Conservation (phyloP, 78 protist genomes). For the Dictyostelium intermedium region DNA sequence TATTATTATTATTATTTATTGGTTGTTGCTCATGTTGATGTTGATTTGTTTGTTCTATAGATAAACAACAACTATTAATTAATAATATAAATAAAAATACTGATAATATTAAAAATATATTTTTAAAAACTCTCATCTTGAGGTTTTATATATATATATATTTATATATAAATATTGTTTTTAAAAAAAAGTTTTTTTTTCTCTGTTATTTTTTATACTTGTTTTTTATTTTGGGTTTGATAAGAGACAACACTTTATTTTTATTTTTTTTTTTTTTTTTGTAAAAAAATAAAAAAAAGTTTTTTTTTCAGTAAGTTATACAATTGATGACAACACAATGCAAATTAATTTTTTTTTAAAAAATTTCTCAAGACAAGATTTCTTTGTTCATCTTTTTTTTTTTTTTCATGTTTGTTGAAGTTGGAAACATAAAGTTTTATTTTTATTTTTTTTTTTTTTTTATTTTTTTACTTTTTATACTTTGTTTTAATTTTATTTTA, state of each 20-base stretch:
- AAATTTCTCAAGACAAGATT: too few species aligned
- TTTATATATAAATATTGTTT: too few species aligned
- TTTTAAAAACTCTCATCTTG: not conserved
- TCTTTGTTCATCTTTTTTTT: too few species aligned
- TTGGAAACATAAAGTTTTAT: too few species aligned
- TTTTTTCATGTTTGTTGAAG: too few species aligned
- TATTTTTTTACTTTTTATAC: not conserved
- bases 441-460: not conserved
- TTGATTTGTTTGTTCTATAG: not conserved
- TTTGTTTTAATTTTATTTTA: too few species aligned
- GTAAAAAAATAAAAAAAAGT: not conserved
- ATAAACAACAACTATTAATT: not conserved
- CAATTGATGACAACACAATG: too few species aligned
- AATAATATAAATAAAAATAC: not conserved
- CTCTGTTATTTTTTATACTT: not conserved
- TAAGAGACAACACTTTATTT: not conserved
- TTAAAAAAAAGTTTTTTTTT: too few species aligned
- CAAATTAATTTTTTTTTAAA: too few species aligned
- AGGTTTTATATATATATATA: not conserved
- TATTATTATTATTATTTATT: not conserved
- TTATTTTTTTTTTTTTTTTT: not conserved
- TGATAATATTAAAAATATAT: not conserved
- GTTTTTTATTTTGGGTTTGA: not conserved
- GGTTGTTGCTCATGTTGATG: not conserved
- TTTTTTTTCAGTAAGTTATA: too few species aligned